A percentile compares a stretch with the other conserved stretches of the same genome.
Conservation (phyloP, 352 stramenopile genomes). For the Globisporangium nodosum region DNA sequence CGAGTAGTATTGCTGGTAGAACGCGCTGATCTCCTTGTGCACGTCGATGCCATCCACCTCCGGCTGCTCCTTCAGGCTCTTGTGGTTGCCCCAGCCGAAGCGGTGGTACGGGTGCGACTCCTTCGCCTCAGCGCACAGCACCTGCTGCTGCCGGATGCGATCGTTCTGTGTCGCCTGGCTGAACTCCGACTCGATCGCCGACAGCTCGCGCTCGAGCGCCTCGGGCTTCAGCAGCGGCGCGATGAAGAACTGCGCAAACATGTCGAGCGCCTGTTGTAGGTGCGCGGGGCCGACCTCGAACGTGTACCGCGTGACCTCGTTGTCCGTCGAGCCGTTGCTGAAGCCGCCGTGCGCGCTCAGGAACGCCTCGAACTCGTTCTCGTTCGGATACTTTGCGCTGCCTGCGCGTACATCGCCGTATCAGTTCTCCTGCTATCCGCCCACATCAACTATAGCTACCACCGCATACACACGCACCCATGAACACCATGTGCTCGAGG, state of each 20-base stretch:
- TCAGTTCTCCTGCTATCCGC: neutral
- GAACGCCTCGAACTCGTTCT: slow-evolving; percentile 92
- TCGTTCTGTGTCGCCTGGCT: slow-evolving; percentile 72
- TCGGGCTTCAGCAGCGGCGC: slow-evolving; percentile 79
- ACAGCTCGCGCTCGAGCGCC: slow-evolving; percentile 75
- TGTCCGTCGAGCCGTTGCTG: slow-evolving; percentile 92
- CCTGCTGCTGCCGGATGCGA: slow-evolving; percentile 64
- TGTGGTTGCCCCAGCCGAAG: slow-evolving; percentile 85
- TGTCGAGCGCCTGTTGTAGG: slow-evolving; percentile 75
- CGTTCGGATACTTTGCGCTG: slow-evolving; percentile 88
- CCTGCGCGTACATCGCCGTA: slow-evolving; percentile 12
- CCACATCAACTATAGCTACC: neutral
- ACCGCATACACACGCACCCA: slow-evolving; percentile 45
- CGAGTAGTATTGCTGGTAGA: slow-evolving; percentile 72
- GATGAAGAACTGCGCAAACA: slow-evolving; percentile 95
- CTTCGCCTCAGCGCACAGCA: slow-evolving; percentile 59
- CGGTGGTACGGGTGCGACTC: slow-evolving; percentile 62
- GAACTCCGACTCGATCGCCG: slow-evolving; percentile 88
- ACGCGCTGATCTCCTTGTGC: slow-evolving; percentile 46
- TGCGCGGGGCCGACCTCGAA: slow-evolving; percentile 85
- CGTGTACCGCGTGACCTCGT: slow-evolving; percentile 91
- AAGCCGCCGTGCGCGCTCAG: slow-evolving; percentile 85
- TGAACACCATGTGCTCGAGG: slow-evolving; percentile 96
- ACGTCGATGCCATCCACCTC: slow-evolving; percentile 42
- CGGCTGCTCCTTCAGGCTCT: slow-evolving; percentile 54